Percentiles rank a stretch among this genome's conserved stretches.
Conservation (phyloP, 2,329 filamentous ascomycete genomes). For the Paecilomyces variotii region DNA sequence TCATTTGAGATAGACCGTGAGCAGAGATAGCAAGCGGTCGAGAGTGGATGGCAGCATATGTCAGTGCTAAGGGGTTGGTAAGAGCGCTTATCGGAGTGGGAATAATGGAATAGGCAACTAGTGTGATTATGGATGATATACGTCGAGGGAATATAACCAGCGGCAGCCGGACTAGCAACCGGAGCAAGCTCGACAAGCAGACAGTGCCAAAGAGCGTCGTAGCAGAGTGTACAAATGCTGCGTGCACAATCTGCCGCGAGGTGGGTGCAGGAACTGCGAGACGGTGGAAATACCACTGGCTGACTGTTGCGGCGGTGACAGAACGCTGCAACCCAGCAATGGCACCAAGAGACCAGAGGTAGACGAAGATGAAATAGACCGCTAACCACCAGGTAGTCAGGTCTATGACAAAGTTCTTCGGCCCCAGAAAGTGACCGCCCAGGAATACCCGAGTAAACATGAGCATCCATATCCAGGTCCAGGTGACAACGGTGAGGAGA, state of each 20-base stretch:
- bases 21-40: slow-evolving; percentile 71
- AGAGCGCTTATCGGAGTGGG: slow-evolving; percentile 78
- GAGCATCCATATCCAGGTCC: slow-evolving; percentile 92
- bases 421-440: slow-evolving; percentile 66
- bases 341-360: slow-evolving; percentile 87
- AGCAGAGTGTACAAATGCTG: slow-evolving; percentile 70
- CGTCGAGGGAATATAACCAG: slow-evolving; percentile 74
- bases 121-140: slow-evolving; percentile 59
- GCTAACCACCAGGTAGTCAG: slow-evolving; percentile 91
- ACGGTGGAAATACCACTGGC: slow-evolving; percentile 98
- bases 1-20: slow-evolving; percentile 70
- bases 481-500: slow-evolving; percentile 66
- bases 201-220: slow-evolving; percentile 90
- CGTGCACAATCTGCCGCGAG: slow-evolving; percentile 71
- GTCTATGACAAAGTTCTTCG: slow-evolving; percentile 68
- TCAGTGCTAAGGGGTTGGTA: slow-evolving; percentile 85
- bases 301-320: slow-evolving; percentile 88
- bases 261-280: slow-evolving; percentile 69
- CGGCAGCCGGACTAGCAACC: slow-evolving; percentile 73
- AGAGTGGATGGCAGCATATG: slow-evolving; percentile 89
- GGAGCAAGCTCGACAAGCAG: slow-evolving; percentile 75
- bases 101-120: slow-evolving; percentile 70
- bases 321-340: slow-evolving; percentile 82
- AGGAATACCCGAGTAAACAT: slow-evolving; percentile 97
- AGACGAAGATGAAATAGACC: slow-evolving; percentile 85